Evolutionary conservation across 345 rosid species (phyloP), one percentile per base, ranked within the genome.

Genomic region (Lagerstroemia speciosa): DNA sequence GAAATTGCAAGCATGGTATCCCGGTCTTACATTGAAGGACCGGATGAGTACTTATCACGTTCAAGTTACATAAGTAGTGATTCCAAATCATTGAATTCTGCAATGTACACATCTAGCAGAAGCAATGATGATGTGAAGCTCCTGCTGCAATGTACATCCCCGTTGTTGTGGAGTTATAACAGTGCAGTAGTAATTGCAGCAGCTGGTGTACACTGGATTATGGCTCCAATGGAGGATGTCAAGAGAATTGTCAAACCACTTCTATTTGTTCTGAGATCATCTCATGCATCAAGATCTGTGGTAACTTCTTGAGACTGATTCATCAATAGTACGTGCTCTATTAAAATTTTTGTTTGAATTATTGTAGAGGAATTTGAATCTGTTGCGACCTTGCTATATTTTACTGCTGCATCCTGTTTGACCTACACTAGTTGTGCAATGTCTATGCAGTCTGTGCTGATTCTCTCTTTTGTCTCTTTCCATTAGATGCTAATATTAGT

Each of bases 141-240:
- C 74, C 82, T 94, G 73, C 89, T 91, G 75, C 87, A 81, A 71
- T 85, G 96, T 81, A 88, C 97, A n/a, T 85, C 88, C 40, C 99
- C 99, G 33, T 80, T 94, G 86, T 72, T 94, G 55, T 88, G 97
- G 97, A 89, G 95, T 78, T 82, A 88, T 79, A 91, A 91, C 64
- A 91, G 96, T 79, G 97, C 96, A 27, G 97, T 94, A 68, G 92
- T 89, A 53, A 84, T 94, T 72, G 96, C 96, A 66, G 88, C 96
- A 66, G 93, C 95, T 76, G 89, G 95, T 48, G 93, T 91, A 74
- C 97, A 94, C 74, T 94, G 97, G 99, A 79, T 94, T 73, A 89
- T 91, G 97, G 90, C 90, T 6, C 87, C 97, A 34, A 68, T 66
- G 62, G 93, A 89, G 76, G 89, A 91, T 79, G 81, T 89, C 58